phyloP scores from a whole-genome alignment of 352 stramenopile genomes.

The Saprolegnia parasitica region DNA sequence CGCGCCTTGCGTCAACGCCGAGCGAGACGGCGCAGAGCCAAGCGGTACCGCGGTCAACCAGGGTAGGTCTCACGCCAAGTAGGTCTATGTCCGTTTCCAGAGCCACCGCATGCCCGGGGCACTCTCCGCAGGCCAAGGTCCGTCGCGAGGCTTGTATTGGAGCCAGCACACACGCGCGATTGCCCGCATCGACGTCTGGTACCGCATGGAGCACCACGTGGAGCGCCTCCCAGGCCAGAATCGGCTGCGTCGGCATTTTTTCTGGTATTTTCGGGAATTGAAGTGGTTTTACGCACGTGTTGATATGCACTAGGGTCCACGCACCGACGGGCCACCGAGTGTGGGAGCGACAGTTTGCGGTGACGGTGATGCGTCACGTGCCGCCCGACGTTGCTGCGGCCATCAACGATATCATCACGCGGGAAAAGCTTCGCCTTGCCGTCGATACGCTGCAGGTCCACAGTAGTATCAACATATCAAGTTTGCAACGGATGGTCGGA shows the following conservation, averaged over 20 bases:
- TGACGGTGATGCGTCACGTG: not conserved
- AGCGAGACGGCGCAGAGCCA: not conserved
- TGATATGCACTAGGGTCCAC: constrained; percentile 1
- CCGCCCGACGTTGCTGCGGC: not conserved
- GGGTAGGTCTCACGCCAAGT: not conserved
- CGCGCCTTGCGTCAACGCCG: not conserved
- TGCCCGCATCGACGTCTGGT: not conserved
- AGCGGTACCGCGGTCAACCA: not conserved
- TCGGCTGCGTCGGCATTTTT: not conserved
- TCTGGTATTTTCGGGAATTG: not conserved
- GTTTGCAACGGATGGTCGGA: not conserved
- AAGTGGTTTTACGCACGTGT: too few relatives aligned
- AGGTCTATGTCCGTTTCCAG: constrained; percentile 2
- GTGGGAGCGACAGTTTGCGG: not conserved
- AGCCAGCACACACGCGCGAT: not conserved
- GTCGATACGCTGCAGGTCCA: not conserved
- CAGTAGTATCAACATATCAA: not conserved
- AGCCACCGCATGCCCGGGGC: not conserved
- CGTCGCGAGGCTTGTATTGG: not conserved
- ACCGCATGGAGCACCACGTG: not conserved
- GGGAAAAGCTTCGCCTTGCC: not conserved
- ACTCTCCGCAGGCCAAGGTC: not conserved
- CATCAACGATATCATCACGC: not conserved
- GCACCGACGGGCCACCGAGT: not conserved
- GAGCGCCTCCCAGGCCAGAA: not conserved